Percentiles rank a stretch among this genome's conserved stretches.
Evolutionary conservation across 306 rosid species (phyloP).

Genomic region (Lathyrus sativus): DNA sequence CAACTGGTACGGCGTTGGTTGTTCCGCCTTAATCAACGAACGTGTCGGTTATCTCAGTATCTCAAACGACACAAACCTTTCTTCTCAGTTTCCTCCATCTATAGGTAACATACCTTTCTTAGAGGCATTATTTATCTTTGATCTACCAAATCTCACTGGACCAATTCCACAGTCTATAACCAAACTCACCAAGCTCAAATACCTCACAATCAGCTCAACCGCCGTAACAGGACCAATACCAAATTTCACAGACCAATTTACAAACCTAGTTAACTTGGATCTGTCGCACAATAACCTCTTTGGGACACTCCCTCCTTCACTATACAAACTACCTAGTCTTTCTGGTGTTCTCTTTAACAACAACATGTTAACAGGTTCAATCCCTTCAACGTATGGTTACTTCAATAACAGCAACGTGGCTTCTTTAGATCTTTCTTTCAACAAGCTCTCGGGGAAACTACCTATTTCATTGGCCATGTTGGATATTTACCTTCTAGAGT

Average conservation of each 20-base stretch:
- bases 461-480: slow-evolving; percentile 42
- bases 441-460: slow-evolving; percentile 51
- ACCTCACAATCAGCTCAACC: not conserved
- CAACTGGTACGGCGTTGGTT: slow-evolving; percentile 47
- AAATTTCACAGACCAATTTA: not conserved
- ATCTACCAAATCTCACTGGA: slow-evolving; percentile 47
- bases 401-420: not conserved
- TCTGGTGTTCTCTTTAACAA: slow-evolving; percentile 31
- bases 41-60: slow-evolving; percentile 49
- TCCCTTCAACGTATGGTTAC: slow-evolving; percentile 43
- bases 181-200: slow-evolving; percentile 3
- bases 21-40: slow-evolving; percentile 39
- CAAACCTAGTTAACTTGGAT: slow-evolving; percentile 15
- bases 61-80: slow-evolving; percentile 13
- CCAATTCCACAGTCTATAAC: not conserved
- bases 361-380: slow-evolving; percentile 48
- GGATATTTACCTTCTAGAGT: slow-evolving; percentile 21
- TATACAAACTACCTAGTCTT: slow-evolving; percentile 36
- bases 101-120: slow-evolving; percentile 57
- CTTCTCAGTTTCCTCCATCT: slow-evolving; percentile 52
- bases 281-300: slow-evolving; percentile 14
- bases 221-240: slow-evolving; percentile 14
- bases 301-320: slow-evolving; percentile 21
- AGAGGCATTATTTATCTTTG: slow-evolving; percentile 37
- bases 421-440: slow-evolving; percentile 44